Percentiles rank a stretch among this genome's conserved stretches.
Conservation (phyloP, 2,329 filamentous ascomycete species). For the Clarireedia sp. region DNA sequence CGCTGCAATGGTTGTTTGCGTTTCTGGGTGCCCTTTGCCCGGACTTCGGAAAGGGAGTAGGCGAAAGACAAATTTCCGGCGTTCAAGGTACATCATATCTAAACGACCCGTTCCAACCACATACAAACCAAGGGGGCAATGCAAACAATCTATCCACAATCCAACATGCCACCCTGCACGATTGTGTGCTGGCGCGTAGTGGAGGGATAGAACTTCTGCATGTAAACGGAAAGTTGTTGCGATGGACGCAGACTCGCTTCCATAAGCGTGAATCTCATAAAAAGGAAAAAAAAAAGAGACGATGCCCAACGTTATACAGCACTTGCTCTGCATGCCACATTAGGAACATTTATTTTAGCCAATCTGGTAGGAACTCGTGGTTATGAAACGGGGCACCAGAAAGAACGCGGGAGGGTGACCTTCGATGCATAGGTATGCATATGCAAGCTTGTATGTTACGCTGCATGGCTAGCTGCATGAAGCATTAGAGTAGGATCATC, state of each 20-base stretch:
- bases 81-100: background rate
- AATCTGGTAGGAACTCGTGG: slow-evolving; percentile 16
- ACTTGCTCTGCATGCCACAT: background rate
- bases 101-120: background rate
- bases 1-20: slow-evolving; percentile 13
- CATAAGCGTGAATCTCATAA: background rate
- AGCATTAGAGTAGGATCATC: background rate
- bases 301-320: slow-evolving; percentile 15
- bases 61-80: background rate
- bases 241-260: background rate
- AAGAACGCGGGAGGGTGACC: slow-evolving; percentile 1
- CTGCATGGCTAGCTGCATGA: slow-evolving; percentile 1
- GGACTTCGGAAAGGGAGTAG: slow-evolving; percentile 6
- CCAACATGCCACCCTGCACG: background rate
- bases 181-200: background rate
- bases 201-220: background rate
- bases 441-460: background rate
- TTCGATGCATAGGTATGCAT: slow-evolving; percentile 1
- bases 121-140: background rate
- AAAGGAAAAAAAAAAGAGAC: slow-evolving; percentile 1
- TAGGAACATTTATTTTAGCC: slow-evolving; percentile 10
- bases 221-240: background rate
- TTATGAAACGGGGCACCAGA: slow-evolving; percentile 11
- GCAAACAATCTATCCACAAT: background rate
- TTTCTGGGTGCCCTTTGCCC: slow-evolving; percentile 1